Evolutionary conservation across 2,329 filamentous ascomycete genomes (phyloP), one percentile per base, ranked within the genome.

Genomic region (Fusarium tricinctum): DNA sequence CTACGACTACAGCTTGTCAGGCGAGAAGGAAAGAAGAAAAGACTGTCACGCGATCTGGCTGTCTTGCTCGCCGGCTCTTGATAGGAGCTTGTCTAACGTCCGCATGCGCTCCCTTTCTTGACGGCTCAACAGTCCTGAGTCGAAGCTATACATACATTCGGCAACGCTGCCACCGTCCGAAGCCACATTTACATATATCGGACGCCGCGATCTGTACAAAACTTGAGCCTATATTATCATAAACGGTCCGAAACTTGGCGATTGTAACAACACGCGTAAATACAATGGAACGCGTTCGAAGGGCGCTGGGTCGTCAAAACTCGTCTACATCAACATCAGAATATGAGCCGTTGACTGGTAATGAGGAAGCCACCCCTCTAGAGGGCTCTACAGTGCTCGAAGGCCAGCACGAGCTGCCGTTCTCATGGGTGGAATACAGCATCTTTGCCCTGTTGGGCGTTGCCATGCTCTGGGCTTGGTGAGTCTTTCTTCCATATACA

Each of bases 401-500:
- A 19, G 76, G 72, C 20, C 74, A 80, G 39, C 74, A 81, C 17
- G 81, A 82, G 35, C 74, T 81, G 33, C 83, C 84, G 19, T 97
- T 97, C 81, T 97, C 93, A 66, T 94, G 92, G 89, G 76, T 92
- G 35, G 92, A 97, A 78, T 99, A 98, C 80, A 82, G 81, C 72
- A 90, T 97, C 76, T 98, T 98, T 79, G 83, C 91, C 57, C 82
- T 97, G 50, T 83, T 98, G 26, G 96, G 96, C 50, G 85, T 97
- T 58, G 92, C 94, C 52, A 98, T 98, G 96, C 85, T 98, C 44
- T 98, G 95, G 95, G 94, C 95, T 56, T 98, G 95, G 95, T 97
- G 87, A 72, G 87, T 44, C 46, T 22, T 23, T 28, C 22, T 23
- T 23, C 22, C 20, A 33, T 7, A 9, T 15, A 12, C 17, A 47